These are phyloP conservation scores for Alnus glutinosa DNA, from an alignment of 306 rosid genomes.

Conservation along the genomic window DNA sequence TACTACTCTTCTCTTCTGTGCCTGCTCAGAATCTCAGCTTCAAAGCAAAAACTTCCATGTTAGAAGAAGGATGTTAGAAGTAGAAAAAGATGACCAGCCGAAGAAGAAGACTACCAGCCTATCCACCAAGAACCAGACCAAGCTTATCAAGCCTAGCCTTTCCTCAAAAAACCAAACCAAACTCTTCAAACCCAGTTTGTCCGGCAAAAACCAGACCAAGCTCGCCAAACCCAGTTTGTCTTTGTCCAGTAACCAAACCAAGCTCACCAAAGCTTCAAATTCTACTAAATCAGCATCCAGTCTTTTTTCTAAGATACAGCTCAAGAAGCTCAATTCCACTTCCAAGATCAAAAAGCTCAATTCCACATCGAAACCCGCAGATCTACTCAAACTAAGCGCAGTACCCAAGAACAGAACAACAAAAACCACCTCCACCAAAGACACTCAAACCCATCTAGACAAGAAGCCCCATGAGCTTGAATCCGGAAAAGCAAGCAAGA, in stretches of 20 bases:
- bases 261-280: slow-evolving; percentile 18
- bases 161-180: slow-evolving; percentile 62
- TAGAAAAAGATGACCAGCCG: slow-evolving; percentile 27
- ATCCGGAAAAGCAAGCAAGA: slow-evolving; percentile 26
- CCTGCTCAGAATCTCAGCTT: slow-evolving; percentile 38
- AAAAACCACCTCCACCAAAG: slow-evolving; percentile 46
- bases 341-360: slow-evolving; percentile 56
- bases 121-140: slow-evolving; percentile 56
- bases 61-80: slow-evolving; percentile 47
- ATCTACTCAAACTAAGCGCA: slow-evolving; percentile 44
- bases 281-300: slow-evolving; percentile 10
- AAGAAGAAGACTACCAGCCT: slow-evolving; percentile 44
- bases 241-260: slow-evolving; percentile 26
- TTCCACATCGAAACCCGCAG: slow-evolving; percentile 57
- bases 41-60: slow-evolving; percentile 25
- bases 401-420: slow-evolving; percentile 62
- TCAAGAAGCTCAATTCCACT: slow-evolving; percentile 63
- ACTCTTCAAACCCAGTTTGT: slow-evolving; percentile 39
- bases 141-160: slow-evolving; percentile 33
- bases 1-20: slow-evolving; percentile 9
- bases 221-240: slow-evolving; percentile 21
- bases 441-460: slow-evolving; percentile 26
- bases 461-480: slow-evolving; percentile 15
- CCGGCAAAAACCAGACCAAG: slow-evolving; percentile 66
- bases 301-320: slow-evolving; percentile 27